Conservation (phyloP, 2,329 filamentous ascomycete genomes). For the Cladosporium colombiae region DNA sequence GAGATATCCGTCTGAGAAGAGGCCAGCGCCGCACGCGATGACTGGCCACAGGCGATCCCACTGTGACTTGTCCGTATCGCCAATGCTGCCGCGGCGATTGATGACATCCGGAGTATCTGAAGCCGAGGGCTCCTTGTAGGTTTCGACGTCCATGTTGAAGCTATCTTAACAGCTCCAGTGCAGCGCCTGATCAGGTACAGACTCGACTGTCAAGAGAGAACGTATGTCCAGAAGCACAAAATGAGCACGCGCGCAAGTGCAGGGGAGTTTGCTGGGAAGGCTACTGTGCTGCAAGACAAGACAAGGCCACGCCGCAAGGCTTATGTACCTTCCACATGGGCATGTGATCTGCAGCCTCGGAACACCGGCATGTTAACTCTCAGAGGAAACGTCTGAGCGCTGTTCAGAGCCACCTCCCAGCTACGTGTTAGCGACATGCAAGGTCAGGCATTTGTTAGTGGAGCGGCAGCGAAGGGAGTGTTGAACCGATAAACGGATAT, state of each 20-base stretch:
- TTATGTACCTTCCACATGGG: not conserved
- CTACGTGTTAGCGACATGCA: not conserved
- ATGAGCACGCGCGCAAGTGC: not conserved
- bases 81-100: slow-evolving; percentile 15
- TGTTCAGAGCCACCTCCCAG: not conserved
- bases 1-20: slow-evolving; percentile 90
- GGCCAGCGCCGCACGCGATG: slow-evolving; percentile 83
- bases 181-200: not conserved
- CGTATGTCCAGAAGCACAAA: not conserved
- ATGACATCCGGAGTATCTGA: not conserved
- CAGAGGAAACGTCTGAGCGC: not conserved
- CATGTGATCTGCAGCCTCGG: not conserved
- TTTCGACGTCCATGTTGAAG: not conserved
- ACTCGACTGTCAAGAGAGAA: not conserved
- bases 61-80: slow-evolving; percentile 27
- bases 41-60: slow-evolving; percentile 67
- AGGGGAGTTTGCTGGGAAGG: not conserved
- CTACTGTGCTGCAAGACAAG: not conserved
- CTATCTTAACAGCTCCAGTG: not conserved
- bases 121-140: not conserved
- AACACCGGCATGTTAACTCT: not conserved
- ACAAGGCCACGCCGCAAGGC: not conserved
- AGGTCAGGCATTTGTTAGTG: not conserved
- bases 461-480: not conserved
- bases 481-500: not conserved